Evolutionary conservation across 768 basidiomycete genomes (phyloP).

Genomic region (Termitomyces titanicus): DNA sequence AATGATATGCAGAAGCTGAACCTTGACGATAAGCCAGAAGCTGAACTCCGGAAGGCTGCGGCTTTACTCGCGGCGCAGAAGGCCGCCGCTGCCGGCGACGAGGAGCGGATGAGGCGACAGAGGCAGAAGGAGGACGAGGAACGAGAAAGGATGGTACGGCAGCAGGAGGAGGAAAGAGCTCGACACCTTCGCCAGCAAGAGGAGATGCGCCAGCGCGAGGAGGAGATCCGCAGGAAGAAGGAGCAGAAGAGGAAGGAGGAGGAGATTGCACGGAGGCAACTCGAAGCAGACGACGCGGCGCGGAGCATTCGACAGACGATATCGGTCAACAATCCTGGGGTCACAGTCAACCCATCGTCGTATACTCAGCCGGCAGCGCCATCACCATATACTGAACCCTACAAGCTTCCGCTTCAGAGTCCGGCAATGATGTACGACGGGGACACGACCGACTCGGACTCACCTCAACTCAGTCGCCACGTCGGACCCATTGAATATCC

Average conservation of each 20-base stretch:
- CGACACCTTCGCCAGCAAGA: constrained; percentile 37
- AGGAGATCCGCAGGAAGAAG: constrained; percentile 36
- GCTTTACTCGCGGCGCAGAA: constrained; percentile 20
- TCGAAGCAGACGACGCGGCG: constrained; percentile 53
- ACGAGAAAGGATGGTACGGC: constrained; percentile 5
- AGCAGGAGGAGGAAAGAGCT: constrained; percentile 11
- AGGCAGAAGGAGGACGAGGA: constrained; percentile 36
- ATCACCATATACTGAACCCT: neutral
- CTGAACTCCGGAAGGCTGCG: constrained; percentile 20
- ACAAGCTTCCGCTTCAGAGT: constrained; percentile 56
- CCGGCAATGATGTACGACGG: constrained; percentile 48
- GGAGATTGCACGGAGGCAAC: constrained; percentile 54
- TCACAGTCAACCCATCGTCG: neutral
- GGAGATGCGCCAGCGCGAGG: constrained; percentile 41
- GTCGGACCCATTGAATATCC: constrained; percentile 1
- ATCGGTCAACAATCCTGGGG: constrained; percentile 20
- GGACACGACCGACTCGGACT: constrained; percentile 44
- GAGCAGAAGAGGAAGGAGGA: constrained; percentile 48
- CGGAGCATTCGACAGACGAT: constrained; percentile 37
- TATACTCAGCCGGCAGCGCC: neutral
- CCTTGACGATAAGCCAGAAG: constrained; percentile 19
- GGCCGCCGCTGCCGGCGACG: constrained; percentile 13
- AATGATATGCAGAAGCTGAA: constrained; percentile 31
- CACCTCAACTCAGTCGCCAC: constrained; percentile 7
- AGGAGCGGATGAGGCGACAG: constrained; percentile 19